phyloP scores from a whole-genome alignment of 495 filamentous ascomycete species.

The Platismatia glauca region DNA sequence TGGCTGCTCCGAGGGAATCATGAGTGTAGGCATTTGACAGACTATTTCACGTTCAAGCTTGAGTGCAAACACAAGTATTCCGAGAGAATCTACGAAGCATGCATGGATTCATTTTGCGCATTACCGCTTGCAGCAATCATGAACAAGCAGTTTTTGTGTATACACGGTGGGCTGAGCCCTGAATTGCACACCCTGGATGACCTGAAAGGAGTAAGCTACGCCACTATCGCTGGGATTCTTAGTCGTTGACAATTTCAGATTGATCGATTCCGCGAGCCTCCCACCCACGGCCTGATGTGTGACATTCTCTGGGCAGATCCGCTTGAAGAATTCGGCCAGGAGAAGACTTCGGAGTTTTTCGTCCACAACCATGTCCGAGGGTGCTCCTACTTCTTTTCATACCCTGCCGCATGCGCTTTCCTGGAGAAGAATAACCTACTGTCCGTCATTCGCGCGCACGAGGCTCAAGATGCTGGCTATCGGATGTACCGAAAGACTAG shows the following conservation, averaged over 20 bases:
- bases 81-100: conserved; percentile 91
- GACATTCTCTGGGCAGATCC: conserved; percentile 99
- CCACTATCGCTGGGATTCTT: background rate
- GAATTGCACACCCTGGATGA: conserved; percentile 95
- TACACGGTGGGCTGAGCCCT: conserved; percentile 91
- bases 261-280: conserved; percentile 94
- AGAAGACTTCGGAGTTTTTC: conserved; percentile 95
- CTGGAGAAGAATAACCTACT: conserved; percentile 97
- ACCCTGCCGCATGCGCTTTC: conserved; percentile 95
- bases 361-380: conserved; percentile 97
- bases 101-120: conserved; percentile 94
- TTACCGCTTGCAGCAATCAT: conserved; percentile 92
- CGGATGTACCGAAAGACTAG: conserved; percentile 98
- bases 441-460: conserved; percentile 96
- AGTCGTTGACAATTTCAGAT: conserved; percentile 48
- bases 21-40: conserved; percentile 95
- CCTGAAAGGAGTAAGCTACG: conserved; percentile 61
- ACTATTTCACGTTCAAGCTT: conserved; percentile 99
- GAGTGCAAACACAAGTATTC: conserved; percentile 99
- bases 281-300: conserved; percentile 96
- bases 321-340: conserved; percentile 97
- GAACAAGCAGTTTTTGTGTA: conserved; percentile 99
- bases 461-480: conserved; percentile 96
- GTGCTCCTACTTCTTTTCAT: conserved; percentile 99
- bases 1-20: conserved; percentile 97